These are phyloP conservation scores for Gigaspora rosea DNA, from an alignment of 192 early-diverging fungal genomes.

Conservation along the genomic window DNA sequence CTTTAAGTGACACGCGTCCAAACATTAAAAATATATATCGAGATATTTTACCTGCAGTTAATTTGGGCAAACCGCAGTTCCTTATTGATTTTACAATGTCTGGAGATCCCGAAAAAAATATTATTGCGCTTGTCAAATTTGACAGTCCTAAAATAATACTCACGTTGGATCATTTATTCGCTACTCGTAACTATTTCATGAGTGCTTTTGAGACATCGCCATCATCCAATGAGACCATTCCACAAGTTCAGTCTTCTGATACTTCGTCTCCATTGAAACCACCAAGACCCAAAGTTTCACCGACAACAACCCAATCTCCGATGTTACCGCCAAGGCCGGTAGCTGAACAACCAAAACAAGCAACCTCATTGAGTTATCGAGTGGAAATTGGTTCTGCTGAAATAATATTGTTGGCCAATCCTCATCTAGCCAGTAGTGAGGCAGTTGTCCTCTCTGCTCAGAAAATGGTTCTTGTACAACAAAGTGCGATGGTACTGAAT, in stretches of 20 bases:
- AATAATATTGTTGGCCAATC: constrained; percentile 82
- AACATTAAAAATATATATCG: constrained; percentile 76
- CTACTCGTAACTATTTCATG: constrained; percentile 75
- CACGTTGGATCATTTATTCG: constrained; percentile 84
- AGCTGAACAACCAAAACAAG: not conserved
- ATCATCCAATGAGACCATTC: not conserved
- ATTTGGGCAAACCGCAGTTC: constrained; percentile 64
- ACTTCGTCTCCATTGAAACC: constrained; percentile 32
- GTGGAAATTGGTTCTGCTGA: constrained; percentile 80
- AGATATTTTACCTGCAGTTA: constrained; percentile 78
- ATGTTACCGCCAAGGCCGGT: not conserved
- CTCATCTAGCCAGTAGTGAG: constrained; percentile 69
- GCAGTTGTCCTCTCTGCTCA: constrained; percentile 86
- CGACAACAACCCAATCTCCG: constrained; percentile 8
- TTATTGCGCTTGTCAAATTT: constrained; percentile 71
- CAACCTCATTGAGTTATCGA: constrained; percentile 64
- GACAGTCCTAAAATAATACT: constrained; percentile 84
- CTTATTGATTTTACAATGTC: constrained; percentile 49
- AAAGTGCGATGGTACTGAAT: constrained; percentile 72
- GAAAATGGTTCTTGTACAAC: constrained; percentile 78
- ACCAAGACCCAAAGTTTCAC: not conserved
- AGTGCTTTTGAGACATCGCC: constrained; percentile 48
- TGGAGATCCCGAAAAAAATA: constrained; percentile 45
- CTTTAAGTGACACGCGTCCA: constrained; percentile 79
- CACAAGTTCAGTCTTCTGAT: constrained; percentile 4